Evolutionary conservation across 23 red algal species (phyloP).

Genomic region (Gracilaria gracilis): DNA sequence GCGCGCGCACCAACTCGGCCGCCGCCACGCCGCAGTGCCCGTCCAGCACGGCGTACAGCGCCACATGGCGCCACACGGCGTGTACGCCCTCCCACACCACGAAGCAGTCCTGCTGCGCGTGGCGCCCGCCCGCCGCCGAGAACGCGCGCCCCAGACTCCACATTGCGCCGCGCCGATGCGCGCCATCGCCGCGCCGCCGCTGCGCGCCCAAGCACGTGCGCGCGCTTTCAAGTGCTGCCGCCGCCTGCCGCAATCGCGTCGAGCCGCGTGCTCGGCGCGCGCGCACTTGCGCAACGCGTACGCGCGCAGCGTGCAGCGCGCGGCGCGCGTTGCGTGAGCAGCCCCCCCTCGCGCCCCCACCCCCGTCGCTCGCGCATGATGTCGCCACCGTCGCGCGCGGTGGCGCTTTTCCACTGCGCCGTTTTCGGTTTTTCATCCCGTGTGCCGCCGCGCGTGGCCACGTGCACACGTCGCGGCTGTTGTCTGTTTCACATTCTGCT

Average conservation of each 20-base stretch:
- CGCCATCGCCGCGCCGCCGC: background rate
- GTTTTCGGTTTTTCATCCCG: no score
- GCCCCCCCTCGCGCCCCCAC: no score
- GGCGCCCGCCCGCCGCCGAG: background rate
- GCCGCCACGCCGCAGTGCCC: conserved; percentile 34
- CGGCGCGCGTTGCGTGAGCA: background rate
- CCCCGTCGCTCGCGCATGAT: no score
- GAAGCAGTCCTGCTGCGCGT: conserved; percentile 29
- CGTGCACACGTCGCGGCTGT: no score
- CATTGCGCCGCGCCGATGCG: background rate
- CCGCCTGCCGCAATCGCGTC: background rate
- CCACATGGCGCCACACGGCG: background rate
- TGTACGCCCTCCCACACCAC: conserved; percentile 41
- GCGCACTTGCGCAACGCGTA: background rate
- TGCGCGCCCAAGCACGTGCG: background rate
- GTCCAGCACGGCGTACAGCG: conserved; percentile 39
- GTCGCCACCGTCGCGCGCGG: no score
- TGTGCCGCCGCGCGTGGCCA: no score
- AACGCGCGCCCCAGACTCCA: conserved; percentile 19
- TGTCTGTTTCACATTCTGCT: no score
- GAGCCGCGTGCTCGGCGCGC: background rate
- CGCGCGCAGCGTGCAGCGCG: background rate
- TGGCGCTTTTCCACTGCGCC: no score
- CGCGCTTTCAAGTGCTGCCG: background rate
- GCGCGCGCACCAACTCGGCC: conserved; percentile 31